Evolutionary conservation across 139 green algal species (phyloP).

Genomic region (Deuterostichococcus epilithicus): DNA sequence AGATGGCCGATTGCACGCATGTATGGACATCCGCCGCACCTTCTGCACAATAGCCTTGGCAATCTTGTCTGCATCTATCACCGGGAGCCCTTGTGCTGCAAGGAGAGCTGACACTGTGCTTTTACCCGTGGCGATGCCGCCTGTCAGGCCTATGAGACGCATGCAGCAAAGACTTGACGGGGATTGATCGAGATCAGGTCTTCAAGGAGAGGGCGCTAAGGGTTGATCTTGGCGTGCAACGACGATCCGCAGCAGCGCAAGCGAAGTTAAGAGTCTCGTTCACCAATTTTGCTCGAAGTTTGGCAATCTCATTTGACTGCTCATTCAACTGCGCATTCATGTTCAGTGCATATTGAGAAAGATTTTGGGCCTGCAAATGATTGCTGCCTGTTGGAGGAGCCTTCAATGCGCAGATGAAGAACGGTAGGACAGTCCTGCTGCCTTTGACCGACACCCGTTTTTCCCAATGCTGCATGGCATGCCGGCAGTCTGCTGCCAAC

Average conservation of each 20-base stretch:
- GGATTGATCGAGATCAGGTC: slow-evolving; percentile 6
- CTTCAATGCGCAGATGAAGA: slow-evolving; percentile 5
- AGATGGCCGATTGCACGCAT: background rate
- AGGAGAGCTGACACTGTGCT: slow-evolving; percentile 53
- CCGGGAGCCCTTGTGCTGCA: slow-evolving; percentile 17
- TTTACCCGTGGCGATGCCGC: slow-evolving; percentile 85
- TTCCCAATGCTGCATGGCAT: background rate
- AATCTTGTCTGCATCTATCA: slow-evolving; percentile 77
- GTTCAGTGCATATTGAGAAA: slow-evolving; percentile 3
- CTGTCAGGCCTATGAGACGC: slow-evolving; percentile 74
- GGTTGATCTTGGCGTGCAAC: background rate
- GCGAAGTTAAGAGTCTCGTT: slow-evolving; percentile 6
- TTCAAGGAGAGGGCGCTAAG: no score
- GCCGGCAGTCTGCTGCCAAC: background rate
- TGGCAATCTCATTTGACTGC: background rate
- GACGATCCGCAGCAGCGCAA: background rate
- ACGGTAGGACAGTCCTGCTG: background rate
- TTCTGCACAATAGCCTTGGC: slow-evolving; percentile 47
- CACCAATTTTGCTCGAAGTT: background rate
- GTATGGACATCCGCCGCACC: slow-evolving; percentile 18
- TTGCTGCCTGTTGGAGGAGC: slow-evolving; percentile 3
- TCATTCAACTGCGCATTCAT: background rate
- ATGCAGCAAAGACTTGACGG: slow-evolving; percentile 36
- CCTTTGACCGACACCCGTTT: no score
- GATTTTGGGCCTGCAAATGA: slow-evolving; percentile 1